Base-by-base conservation (phyloP, 495 filamentous ascomycete species). In the Aspergillus kassunensis region DNA sequence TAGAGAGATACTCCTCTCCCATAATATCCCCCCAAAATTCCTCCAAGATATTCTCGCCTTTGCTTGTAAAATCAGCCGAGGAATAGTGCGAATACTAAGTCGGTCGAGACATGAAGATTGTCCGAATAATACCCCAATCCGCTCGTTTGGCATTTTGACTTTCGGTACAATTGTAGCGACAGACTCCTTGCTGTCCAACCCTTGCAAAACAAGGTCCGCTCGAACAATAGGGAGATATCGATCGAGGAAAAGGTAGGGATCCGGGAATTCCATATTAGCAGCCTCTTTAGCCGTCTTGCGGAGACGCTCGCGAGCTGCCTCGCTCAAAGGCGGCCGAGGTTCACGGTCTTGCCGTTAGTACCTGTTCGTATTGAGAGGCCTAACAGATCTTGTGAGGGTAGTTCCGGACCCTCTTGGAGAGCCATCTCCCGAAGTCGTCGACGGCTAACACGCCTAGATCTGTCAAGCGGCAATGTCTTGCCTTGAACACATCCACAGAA, bases 11-110 rank as follows among this genome's bases (percentile, higher is more conserved):
- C 23, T 55, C 53, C 16, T 49, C 37, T 12, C 33, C 53, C 34
- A 55, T 23, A 44, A 55, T 49, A 55, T 55, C 53, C n/a, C 57
- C 57, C 53, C 57, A 55, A 31, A 50, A 33, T 29, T 59, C 52
- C 21, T 40, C 47, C 12, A 36, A 29, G 24, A 59, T 46, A 30
- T 48, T 19, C 35, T 52, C 57, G 33, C 56, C 56, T 41, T 54
- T 34, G 48, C 49, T 24, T 33, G 34, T 31, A 59, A 53, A 19
- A 59, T 48, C 21, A 23, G 27, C 41, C 47, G 57, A 41, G 57
- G 57, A 21, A 59, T 53, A 43, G 46, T 48, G 13, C 43, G 40
- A 33, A 40, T 52, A 11, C n/a, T 20, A 24, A 56, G 37, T 34
- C 53, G 52, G 36, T 59, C 49, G 39, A 53, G 46, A 35, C 41